Base-by-base conservation (phyloP, 768 basidiomycete genomes). In the Calocera cornea region DNA sequence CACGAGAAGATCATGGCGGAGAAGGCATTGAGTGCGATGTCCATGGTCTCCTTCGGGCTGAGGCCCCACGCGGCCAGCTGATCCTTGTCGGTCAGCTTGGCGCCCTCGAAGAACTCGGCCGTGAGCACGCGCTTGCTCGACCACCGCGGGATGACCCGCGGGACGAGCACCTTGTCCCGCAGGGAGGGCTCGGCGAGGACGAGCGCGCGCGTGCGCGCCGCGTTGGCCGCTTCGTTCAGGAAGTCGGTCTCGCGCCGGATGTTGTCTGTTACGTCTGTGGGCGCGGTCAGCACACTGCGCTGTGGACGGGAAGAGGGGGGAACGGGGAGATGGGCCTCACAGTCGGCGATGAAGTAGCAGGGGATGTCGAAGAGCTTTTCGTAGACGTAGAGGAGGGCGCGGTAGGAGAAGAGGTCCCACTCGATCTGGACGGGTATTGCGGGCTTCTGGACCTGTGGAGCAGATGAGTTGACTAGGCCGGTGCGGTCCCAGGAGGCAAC, bases 1-100 rank as follows among this genome's bases (percentile, higher is more conserved):
- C 89, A 97, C 68, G 83, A 83, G 75, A 97, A 97, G 76, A 94
- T 94, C 79, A 86, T 92, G 1, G 89, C 90, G 34, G 87, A 87
- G 79, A 94, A 94, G 1, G 92, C 80, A 69, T 91, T 87, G 40
- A 93, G 86, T 83, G 92, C 92, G 24, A 86, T 86, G 69, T 89
- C 85, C 91, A 97, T 92, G 67, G 90, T 74, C 36, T 78, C 76
- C 40, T 76, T 73, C 11, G 76, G 68, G 14, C 74, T 72, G 44
- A 81, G 69, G 0, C 72, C 72, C 74, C 72, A 74, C 29, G 69
- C 70, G 33, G 76, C 79, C 66, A 91, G 80, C 1, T 80, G 84
- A 0, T 74, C 73, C n/a, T 82, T 80, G 74, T 90, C 88, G 70
- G 83, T 86, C 24, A 91, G 77, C 10, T 88, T 85, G 14, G 88